phyloP scores from a whole-genome alignment of 2,329 filamentous ascomycete species.

The Exophiala bonariae region DNA sequence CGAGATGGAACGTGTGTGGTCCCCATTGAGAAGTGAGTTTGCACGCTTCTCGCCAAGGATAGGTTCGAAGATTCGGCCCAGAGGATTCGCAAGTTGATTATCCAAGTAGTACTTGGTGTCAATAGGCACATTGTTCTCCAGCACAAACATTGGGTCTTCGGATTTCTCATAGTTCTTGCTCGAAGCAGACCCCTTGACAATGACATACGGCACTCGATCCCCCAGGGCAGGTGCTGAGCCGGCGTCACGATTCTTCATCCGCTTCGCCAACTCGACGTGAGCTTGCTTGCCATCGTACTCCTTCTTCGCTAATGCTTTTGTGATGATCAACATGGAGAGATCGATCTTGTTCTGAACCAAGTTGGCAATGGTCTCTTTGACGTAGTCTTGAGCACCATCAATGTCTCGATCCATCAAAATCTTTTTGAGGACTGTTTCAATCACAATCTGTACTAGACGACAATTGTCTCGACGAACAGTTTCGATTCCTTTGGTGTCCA shows the following conservation, averaged over 20 bases:
- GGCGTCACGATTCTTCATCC: slow-evolving; percentile 95
- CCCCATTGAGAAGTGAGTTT: slow-evolving; percentile 79
- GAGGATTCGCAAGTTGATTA: slow-evolving; percentile 93
- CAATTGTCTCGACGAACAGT: slow-evolving; percentile 97
- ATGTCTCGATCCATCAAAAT: slow-evolving; percentile 92
- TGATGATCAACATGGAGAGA: slow-evolving; percentile 99
- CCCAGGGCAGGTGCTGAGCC: slow-evolving; percentile 90
- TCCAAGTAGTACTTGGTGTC: slow-evolving; percentile 99
- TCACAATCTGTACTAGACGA: slow-evolving; percentile 90
- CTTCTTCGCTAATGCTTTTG: slow-evolving; percentile 89
- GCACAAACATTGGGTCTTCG: slow-evolving; percentile 93
- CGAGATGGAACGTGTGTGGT: slow-evolving; percentile 91
- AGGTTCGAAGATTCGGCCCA: slow-evolving; percentile 94
- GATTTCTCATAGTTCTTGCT: slow-evolving; percentile 96
- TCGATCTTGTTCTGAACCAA: slow-evolving; percentile 96
- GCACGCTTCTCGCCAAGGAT: slow-evolving; percentile 94
- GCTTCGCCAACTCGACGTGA: slow-evolving; percentile 89
- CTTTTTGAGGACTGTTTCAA: slow-evolving; percentile 94
- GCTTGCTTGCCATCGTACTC: slow-evolving; percentile 92
- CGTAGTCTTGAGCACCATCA: slow-evolving; percentile 88
- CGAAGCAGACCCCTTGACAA: slow-evolving; percentile 85
- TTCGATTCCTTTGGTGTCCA: slow-evolving; percentile 99
- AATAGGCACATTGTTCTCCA: slow-evolving; percentile 96
- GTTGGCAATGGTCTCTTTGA: slow-evolving; percentile 93
- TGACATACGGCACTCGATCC: slow-evolving; percentile 97